Conservation (phyloP, 257 asterid species). For the Solanum tacnaense region DNA sequence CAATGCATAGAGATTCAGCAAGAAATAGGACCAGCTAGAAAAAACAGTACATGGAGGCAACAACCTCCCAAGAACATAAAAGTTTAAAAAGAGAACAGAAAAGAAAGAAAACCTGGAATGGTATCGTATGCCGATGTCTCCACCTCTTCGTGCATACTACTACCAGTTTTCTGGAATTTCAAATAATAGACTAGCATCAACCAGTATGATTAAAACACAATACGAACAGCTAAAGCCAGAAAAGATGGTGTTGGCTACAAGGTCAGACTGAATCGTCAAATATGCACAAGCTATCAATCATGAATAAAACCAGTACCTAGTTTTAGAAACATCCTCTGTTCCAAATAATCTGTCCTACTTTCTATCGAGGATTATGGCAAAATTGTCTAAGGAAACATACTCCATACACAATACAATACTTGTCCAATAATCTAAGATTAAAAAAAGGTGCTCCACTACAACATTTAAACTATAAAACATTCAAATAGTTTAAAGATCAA, state of each 20-base stretch:
- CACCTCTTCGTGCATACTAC: slow-evolving; percentile 61
- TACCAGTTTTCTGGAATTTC: slow-evolving; percentile 48
- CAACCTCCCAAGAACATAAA: not conserved
- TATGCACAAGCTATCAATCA: not conserved
- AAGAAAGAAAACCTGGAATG: slow-evolving; percentile 48
- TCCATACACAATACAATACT: not conserved
- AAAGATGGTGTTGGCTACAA: not conserved
- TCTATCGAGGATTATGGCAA: not conserved
- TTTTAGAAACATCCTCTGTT: not conserved
- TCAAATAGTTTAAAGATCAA: not conserved
- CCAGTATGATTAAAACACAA: not conserved
- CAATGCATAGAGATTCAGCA: slow-evolving; percentile 27
- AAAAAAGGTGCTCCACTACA: not conserved
- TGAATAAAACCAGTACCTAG: not conserved
- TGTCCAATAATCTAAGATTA: not conserved
- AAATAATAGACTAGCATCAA: not conserved
- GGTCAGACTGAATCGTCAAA: not conserved
- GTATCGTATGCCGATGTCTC: slow-evolving; percentile 66
- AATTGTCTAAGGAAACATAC: not conserved
- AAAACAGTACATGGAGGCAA: slow-evolving; percentile 2
- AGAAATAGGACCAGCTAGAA: slow-evolving; percentile 8
- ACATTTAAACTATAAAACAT: not conserved
- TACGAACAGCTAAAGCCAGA: not conserved
- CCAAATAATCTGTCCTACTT: not conserved
- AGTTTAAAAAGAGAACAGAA: not conserved